Conservation (phyloP, 495 filamentous ascomycete species). For the Penicillium paradoxum region DNA sequence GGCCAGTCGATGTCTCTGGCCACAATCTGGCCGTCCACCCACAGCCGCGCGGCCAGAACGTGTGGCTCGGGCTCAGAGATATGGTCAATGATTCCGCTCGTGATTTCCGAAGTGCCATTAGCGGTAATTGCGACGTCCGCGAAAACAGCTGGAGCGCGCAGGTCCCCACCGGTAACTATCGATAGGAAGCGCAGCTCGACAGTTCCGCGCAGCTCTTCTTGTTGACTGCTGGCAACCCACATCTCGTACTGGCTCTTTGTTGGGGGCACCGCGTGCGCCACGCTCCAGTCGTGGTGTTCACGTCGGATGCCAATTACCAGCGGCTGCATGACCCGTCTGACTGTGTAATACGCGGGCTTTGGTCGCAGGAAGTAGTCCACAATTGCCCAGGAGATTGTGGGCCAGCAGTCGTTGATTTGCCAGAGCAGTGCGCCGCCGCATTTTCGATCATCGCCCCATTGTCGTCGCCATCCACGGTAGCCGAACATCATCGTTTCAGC, state of each 20-base stretch:
- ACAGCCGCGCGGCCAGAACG: constrained; percentile 53
- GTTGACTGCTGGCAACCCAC: constrained; percentile 70
- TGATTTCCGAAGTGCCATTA: constrained; percentile 74
- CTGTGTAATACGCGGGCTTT: constrained; percentile 81
- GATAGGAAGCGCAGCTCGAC: constrained; percentile 72
- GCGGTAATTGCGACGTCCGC: constrained; percentile 51
- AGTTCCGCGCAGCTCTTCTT: constrained; percentile 50
- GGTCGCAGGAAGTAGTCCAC: constrained; percentile 82
- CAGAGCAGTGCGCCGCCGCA: constrained; percentile 91
- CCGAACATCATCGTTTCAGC: constrained; percentile 83
- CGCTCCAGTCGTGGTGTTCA: constrained; percentile 59
- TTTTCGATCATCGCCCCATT: constrained; percentile 79
- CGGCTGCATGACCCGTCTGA: constrained; percentile 74
- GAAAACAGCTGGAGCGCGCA: constrained; percentile 48
- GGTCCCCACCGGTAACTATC: constrained; percentile 62
- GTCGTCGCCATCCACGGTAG: constrained; percentile 85
- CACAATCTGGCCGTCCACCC: constrained; percentile 56
- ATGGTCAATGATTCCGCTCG: constrained; percentile 56
- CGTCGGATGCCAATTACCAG: constrained; percentile 74
- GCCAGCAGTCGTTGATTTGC: constrained; percentile 99
- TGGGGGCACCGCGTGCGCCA: constrained; percentile 53
- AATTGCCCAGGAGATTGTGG: constrained; percentile 82
- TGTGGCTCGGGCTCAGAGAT: constrained; percentile 52
- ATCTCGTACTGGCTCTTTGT: constrained; percentile 61
- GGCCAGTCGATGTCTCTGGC: constrained; percentile 87